Conservation (phyloP, 371 early-diverging fungal species). For the Batkoa obscura region DNA sequence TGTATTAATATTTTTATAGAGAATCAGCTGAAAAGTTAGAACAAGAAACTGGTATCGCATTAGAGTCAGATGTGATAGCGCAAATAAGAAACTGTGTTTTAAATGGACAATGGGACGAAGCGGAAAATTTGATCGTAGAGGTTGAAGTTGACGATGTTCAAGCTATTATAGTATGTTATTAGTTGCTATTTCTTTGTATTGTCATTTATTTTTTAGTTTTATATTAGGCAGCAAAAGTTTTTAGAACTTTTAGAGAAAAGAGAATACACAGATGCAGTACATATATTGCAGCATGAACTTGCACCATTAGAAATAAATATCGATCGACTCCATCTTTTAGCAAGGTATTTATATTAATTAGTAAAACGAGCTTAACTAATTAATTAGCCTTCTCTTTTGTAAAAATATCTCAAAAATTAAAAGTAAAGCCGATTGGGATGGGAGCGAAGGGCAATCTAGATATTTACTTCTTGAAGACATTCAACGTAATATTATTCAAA, state of each 20-base stretch:
- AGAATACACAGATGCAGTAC: conserved; percentile 38
- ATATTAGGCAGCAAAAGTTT: conserved; percentile 63
- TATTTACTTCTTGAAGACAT: conserved; percentile 34
- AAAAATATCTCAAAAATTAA: conserved; percentile 33
- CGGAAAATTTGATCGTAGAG: conserved; percentile 24
- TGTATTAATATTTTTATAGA: too few relatives aligned
- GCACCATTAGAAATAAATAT: conserved; percentile 40
- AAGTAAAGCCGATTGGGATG: conserved; percentile 56
- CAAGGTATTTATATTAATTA: conserved; percentile 12
- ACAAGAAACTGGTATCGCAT: conserved; percentile 42
- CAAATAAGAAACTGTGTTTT: conserved; percentile 41
- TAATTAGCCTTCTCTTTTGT: conserved; percentile 37
- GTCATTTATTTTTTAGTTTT: conserved; percentile 18
- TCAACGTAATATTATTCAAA: conserved; percentile 26
- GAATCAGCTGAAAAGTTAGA: conserved; percentile 37
- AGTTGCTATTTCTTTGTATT: neutral
- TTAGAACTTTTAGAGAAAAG: conserved; percentile 48
- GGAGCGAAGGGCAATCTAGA: conserved; percentile 48
- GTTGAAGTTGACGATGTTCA: conserved; percentile 17
- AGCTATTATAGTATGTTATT: conserved; percentile 11
- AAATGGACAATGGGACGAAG: conserved; percentile 49
- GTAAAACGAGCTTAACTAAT: neutral
- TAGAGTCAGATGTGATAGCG: conserved; percentile 36
- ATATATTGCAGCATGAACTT: conserved; percentile 48
- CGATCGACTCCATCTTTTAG: conserved; percentile 27